phyloP scores from a whole-genome alignment of 345 rosid species.

The Turritis glabra region DNA sequence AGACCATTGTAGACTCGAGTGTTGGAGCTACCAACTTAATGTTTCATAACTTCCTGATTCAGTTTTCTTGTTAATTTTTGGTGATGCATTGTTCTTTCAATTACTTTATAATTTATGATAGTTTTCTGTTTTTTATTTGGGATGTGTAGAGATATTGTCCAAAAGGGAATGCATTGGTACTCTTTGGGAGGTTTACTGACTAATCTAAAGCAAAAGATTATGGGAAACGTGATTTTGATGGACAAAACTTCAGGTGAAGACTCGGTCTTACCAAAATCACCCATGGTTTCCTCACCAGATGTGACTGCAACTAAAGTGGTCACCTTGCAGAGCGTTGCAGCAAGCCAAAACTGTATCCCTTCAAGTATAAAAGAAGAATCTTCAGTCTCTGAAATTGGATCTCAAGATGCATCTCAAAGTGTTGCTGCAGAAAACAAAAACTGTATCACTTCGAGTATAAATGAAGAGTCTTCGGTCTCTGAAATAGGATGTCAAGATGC shows the following conservation, averaged over 20 bases:
- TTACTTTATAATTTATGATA: neutral
- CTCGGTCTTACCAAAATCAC: conserved; percentile 6
- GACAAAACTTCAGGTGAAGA: conserved; percentile 19
- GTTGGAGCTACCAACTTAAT: neutral
- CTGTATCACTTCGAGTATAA: neutral
- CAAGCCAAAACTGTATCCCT: neutral
- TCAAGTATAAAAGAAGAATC: conserved; percentile 1
- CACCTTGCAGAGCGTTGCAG: neutral
- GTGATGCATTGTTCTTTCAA: neutral
- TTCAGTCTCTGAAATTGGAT: conserved; percentile 4
- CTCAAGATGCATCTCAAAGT: conserved; percentile 20
- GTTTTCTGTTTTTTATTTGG: neutral
- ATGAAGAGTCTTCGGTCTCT: conserved; percentile 4
- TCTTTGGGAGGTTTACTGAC: conserved; percentile 33
- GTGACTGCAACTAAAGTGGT: neutral
- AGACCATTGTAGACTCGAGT: neutral
- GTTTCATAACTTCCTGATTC: neutral
- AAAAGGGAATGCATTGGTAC: conserved; percentile 28
- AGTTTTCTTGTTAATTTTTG: neutral
- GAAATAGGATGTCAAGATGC: conserved; percentile 8
- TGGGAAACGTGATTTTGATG: conserved; percentile 4
- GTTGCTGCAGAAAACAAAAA: neutral
- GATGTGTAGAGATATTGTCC: conserved; percentile 21
- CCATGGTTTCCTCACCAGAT: conserved; percentile 1
- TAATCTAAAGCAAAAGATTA: conserved; percentile 32